Percentiles rank a stretch among this genome's conserved stretches.
phyloP scores from a whole-genome alignment of 345 rosid species.

The Brassica nigra region DNA sequence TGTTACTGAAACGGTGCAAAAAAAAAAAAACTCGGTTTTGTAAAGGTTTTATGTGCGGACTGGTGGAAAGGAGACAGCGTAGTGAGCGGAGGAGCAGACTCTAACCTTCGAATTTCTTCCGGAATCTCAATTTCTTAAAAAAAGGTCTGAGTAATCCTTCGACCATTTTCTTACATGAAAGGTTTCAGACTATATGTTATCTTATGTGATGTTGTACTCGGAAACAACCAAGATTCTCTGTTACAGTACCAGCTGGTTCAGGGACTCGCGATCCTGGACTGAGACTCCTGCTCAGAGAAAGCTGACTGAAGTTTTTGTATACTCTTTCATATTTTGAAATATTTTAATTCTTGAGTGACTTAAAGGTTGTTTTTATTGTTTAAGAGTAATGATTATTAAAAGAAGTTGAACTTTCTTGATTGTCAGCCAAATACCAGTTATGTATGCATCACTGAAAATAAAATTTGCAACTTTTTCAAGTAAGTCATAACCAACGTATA shows the following conservation, averaged over 20 bases:
- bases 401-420: no score
- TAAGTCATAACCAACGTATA: no score
- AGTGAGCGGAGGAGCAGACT: slow-evolving; percentile 87
- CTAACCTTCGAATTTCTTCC: slow-evolving; percentile 71
- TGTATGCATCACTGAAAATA: not conserved
- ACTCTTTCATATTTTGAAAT: not conserved
- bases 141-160: slow-evolving; percentile 30
- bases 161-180: no score
- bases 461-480: no score
- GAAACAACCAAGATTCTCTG: slow-evolving; percentile 6
- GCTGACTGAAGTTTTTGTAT: not conserved
- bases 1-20: not conserved
- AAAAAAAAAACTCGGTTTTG: not conserved
- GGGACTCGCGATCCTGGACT: not conserved
- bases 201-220: not conserved
- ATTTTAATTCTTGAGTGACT: not conserved
- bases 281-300: not conserved
- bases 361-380: slow-evolving; percentile 6
- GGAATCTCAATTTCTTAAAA: slow-evolving; percentile 47
- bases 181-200: not conserved
- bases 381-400: not conserved
- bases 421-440: slow-evolving; percentile 5
- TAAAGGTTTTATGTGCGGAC: slow-evolving; percentile 81
- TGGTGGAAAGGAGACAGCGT: slow-evolving; percentile 93
- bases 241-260: not conserved